phyloP scores from a whole-genome alignment of 1,139 yeast species.

The Pichia sp. region DNA sequence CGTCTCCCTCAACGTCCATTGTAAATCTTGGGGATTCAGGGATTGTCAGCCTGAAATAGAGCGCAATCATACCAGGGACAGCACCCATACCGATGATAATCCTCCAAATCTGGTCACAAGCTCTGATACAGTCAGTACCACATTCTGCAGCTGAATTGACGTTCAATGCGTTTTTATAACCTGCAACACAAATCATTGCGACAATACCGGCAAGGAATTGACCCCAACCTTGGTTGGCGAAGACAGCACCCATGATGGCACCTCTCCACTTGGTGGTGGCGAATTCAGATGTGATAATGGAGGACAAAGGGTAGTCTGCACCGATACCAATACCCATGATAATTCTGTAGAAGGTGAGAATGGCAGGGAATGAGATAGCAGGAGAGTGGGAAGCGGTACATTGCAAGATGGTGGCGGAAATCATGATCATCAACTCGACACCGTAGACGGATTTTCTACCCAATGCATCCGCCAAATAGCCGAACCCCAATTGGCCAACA shows the following conservation, averaged over 20 bases:
- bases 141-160: conserved; percentile 55
- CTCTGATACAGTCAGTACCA: conserved; percentile 55
- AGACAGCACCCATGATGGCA: conserved; percentile 90
- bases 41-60: conserved; percentile 85
- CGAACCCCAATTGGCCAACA: conserved; percentile 84
- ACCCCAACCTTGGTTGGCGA: conserved; percentile 92
- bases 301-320: conserved; percentile 97
- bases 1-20: conserved; percentile 60
- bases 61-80: conserved; percentile 77
- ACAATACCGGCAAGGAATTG: conserved; percentile 80
- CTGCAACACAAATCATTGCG: conserved; percentile 66
- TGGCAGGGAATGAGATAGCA: conserved; percentile 67
- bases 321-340: conserved; percentile 97
- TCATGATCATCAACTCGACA: conserved; percentile 78
- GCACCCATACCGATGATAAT: conserved; percentile 81
- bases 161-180: conserved; percentile 55
- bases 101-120: conserved; percentile 94
- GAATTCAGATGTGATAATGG: conserved; percentile 84
- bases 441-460: conserved; percentile 91
- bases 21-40: conserved; percentile 92
- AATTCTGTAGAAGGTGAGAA: conserved; percentile 71
- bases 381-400: conserved; percentile 66
- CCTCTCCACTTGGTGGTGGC: conserved; percentile 95
- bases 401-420: conserved; percentile 73
- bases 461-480: conserved; percentile 74